Evolutionary conservation across 306 rosid species (phyloP).

Genomic region (Prunus armeniaca): DNA sequence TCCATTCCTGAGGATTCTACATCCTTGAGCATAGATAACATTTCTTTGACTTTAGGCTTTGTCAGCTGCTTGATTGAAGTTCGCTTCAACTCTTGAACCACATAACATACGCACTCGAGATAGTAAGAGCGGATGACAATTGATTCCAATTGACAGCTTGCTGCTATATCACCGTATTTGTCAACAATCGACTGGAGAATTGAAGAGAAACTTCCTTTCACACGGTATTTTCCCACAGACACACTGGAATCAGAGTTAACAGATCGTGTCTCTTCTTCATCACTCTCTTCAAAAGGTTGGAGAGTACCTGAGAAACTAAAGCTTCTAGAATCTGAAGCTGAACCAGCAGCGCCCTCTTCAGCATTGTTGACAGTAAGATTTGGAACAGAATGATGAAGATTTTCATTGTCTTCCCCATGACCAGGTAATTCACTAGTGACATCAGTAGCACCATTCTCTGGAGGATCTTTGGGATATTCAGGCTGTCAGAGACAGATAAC

Average conservation of each 20-base stretch:
- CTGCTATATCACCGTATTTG: constrained; percentile 80
- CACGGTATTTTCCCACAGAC: constrained; percentile 62
- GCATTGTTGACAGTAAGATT: constrained; percentile 23
- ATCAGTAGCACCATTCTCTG: constrained; percentile 11
- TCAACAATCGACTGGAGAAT: constrained; percentile 56
- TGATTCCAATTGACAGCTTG: constrained; percentile 70
- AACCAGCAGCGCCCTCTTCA: constrained; percentile 17
- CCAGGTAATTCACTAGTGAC: neutral
- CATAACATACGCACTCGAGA: constrained; percentile 73
- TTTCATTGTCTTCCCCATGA: constrained; percentile 23
- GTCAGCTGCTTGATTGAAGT: constrained; percentile 40
- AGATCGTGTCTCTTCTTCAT: constrained; percentile 47
- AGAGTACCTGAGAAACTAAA: constrained; percentile 49
- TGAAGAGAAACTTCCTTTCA: constrained; percentile 59
- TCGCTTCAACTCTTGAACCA: constrained; percentile 67
- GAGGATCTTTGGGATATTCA: constrained; percentile 29
- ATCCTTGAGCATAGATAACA: constrained; percentile 76
- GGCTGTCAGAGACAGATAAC: constrained; percentile 41
- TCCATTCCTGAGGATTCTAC: constrained; percentile 63
- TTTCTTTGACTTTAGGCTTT: constrained; percentile 57
- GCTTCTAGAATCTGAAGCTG: constrained; percentile 38
- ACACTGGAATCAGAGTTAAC: constrained; percentile 53
- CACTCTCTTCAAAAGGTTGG: constrained; percentile 46
- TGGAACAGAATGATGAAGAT: constrained; percentile 28
- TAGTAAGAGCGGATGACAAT: constrained; percentile 71